Evolutionary conservation across 2,329 filamentous ascomycete species (phyloP), one percentile per base, ranked within the genome.

Genomic region (Onygena corvina): DNA sequence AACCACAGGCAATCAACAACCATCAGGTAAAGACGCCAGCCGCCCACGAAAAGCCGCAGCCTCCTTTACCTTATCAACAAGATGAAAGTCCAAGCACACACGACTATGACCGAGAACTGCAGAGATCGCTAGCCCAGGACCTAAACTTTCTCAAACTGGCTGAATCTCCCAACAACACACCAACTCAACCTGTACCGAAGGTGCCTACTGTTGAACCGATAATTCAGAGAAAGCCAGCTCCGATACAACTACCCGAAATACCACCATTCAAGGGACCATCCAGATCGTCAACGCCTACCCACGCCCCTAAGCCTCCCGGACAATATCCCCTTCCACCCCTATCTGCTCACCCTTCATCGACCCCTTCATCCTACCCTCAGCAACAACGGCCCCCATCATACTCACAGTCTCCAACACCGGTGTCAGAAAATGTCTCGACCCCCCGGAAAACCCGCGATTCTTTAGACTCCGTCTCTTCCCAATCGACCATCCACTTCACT

Each of bases 381-480:
- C 42, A 46, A 20, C 16, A 16, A 5, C 20, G 11, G 25, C 48
- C 23, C 50, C 51, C 4, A 11, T n/a, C 23, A 45, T 48, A 6
- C 16, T 44, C 9, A 34, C 47, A 46, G 38, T 48, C 30, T 30
- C 47, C 34, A 35, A 47, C n/a, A 29, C 42, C 34, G 31, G 14
- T 9, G 7, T 29, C 29, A 27, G 49, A 38, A 46, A 18, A 18
- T 23, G 25, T 11, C 20, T n/a, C 36, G 11, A 23, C 36, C 4
- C 9, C 6, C 25, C 36, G 20, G 9, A 40, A 21, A n/a, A 12
- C 36, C 8, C 36, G 36, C 36, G 36, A 40, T 12, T 40, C 36
- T n/a, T 21, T 40, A 30, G 29, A 53, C 46, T 50, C 51, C 40
- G 47, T 53, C 4, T 70, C 72, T 80, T 80, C 58, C 79, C 78